Conservation (phyloP, 805 yeast genomes). For the Metschnikowia santaceciliae region DNA sequence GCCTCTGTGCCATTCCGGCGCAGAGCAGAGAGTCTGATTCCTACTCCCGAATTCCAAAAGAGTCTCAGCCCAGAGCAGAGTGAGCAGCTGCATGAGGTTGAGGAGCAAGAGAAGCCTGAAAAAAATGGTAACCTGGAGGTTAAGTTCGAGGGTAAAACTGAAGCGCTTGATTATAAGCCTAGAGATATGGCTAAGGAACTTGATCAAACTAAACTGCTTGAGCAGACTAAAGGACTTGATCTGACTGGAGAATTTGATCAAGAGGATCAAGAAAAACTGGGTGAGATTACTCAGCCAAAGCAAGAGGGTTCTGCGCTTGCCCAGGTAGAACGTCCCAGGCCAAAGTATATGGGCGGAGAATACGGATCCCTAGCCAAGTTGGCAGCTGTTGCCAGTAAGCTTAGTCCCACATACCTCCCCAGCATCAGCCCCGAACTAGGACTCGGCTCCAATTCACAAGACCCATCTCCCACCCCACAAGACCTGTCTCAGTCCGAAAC, state of each 20-base stretch:
- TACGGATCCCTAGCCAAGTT: not conserved
- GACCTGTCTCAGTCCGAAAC: not conserved
- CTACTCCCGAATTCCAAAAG: not conserved
- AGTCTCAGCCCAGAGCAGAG: not conserved
- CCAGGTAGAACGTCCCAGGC: not conserved
- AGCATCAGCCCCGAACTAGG: not conserved
- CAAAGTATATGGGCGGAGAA: not conserved
- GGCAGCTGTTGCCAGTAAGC: conserved; percentile 1
- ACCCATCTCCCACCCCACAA: not conserved
- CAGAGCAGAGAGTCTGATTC: not conserved
- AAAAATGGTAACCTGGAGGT: too few relatives aligned
- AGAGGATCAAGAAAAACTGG: not conserved
- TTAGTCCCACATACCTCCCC: not conserved
- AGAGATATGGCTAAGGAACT: too few relatives aligned
- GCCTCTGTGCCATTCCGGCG: conserved; percentile 27
- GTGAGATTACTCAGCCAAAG: too few relatives aligned
- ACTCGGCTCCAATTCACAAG: not conserved
- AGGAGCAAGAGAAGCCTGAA: not conserved
- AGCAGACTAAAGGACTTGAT: too few relatives aligned
- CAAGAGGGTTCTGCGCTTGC: not conserved
- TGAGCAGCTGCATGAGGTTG: too few relatives aligned
- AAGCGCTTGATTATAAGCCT: too few relatives aligned
- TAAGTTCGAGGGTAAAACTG: too few relatives aligned
- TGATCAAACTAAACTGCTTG: too few relatives aligned
- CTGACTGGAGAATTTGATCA: too few relatives aligned